Conservation (phyloP, 179 eudicot genomes). For the Spergularia azorica region DNA sequence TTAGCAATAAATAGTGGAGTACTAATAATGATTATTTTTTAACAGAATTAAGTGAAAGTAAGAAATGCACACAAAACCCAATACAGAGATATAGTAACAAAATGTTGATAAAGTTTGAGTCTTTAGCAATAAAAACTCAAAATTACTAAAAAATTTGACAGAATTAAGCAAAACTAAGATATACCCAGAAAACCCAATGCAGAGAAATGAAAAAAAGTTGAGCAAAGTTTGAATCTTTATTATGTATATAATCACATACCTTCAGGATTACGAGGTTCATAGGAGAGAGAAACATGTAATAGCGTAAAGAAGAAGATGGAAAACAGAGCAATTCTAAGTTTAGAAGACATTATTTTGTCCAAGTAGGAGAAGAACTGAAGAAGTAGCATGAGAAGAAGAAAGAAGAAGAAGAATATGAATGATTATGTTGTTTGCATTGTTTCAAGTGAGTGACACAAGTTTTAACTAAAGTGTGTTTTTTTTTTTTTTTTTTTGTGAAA, state of each 20-base stretch:
- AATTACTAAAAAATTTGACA: background rate
- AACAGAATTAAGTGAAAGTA: conserved; percentile 10
- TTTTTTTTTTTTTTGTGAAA: background rate
- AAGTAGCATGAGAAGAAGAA: conserved; percentile 14
- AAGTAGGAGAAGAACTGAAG: background rate
- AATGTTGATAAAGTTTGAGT: background rate
- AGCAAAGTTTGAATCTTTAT: background rate
- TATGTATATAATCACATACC: conserved; percentile 36
- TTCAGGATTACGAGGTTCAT: conserved; percentile 83
- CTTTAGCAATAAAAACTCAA: background rate
- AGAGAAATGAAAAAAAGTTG: background rate
- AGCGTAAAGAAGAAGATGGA: conserved; percentile 32
- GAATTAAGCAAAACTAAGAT: background rate
- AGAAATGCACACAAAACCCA: conserved; percentile 20
- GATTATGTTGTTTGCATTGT: conserved; percentile 20
- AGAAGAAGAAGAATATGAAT: conserved; percentile 9
- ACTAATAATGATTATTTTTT: background rate
- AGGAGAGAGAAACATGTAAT: conserved; percentile 42
- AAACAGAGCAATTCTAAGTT: conserved; percentile 5
- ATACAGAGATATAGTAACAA: background rate
- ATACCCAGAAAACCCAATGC: conserved; percentile 20
- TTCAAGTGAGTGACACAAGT: background rate
- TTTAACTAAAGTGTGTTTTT: conserved; percentile 5
- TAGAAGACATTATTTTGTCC: conserved; percentile 19
- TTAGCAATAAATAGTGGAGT: conserved; percentile 3